These are phyloP conservation scores for Penicillium hordei DNA, from an alignment of 2,329 filamentous ascomycete genomes.

Conservation along the genomic window DNA sequence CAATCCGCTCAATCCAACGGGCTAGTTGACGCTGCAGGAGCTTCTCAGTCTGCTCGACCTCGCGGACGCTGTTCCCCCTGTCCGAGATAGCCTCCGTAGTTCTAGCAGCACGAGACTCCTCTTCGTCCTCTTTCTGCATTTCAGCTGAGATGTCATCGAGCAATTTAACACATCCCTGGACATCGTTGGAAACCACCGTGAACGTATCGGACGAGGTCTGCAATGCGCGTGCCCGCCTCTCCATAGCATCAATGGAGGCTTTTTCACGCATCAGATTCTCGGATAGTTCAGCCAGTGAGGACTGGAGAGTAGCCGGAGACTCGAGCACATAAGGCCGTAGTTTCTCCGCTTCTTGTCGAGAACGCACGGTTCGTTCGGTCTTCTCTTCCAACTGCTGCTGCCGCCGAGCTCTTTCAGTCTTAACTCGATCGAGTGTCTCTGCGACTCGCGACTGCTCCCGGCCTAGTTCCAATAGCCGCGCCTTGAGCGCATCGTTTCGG, in stretches of 20 bases:
- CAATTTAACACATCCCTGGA: constrained; percentile 82
- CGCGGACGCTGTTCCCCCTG: constrained; percentile 81
- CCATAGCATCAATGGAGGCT: constrained; percentile 79
- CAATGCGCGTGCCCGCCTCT: constrained; percentile 81
- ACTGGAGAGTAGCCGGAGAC: constrained; percentile 79
- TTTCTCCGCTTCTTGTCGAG: constrained; percentile 83
- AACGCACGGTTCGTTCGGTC: constrained; percentile 56
- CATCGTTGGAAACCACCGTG: constrained; percentile 76
- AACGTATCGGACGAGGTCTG: constrained; percentile 94
- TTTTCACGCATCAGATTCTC: constrained; percentile 77
- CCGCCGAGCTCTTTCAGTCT: constrained; percentile 74
- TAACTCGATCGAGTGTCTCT: constrained; percentile 77
- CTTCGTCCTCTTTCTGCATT: constrained; percentile 86
- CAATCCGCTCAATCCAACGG: constrained; percentile 84
- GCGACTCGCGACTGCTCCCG: constrained; percentile 80
- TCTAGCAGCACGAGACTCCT: constrained; percentile 72
- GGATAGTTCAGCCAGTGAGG: constrained; percentile 76
- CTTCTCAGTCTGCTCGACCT: constrained; percentile 85
- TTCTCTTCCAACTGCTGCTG: constrained; percentile 59
- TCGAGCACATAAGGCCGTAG: constrained; percentile 89
- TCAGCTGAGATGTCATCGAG: constrained; percentile 85
- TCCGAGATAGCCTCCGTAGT: constrained; percentile 87
- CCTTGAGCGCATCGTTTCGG: constrained; percentile 84
- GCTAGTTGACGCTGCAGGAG: constrained; percentile 79
- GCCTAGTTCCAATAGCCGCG: constrained; percentile 74